Base-by-base conservation (phyloP, 2,329 filamentous ascomycete genomes). In the Cordyceps cicadae region DNA sequence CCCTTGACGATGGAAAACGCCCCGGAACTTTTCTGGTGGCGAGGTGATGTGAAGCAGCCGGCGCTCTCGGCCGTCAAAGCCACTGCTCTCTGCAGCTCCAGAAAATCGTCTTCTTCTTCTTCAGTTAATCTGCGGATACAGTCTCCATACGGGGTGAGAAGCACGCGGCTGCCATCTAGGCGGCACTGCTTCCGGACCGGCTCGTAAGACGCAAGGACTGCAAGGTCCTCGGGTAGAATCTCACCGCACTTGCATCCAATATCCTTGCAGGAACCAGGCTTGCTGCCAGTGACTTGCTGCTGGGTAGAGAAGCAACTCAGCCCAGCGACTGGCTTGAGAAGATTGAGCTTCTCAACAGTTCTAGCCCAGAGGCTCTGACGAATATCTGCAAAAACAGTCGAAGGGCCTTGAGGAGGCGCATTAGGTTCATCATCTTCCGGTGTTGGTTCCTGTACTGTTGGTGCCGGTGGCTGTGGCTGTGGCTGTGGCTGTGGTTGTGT, bases 131-230 rank as follows among this genome's bases (percentile, higher is more conserved):
- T 87, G 64, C 87, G 85, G n/a, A 93, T 78, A 69, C 88, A 89
- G 64, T 90, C 86, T 12, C 89, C 89, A 63, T 88, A 86, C 0
- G 89, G 87, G 0, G 89, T 92, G 57, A 92, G 83, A 65, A 92
- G 80, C 64, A 89, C 85, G 29, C 87, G 81, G 70, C 82, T 80
- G 60, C 84, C 85, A 63, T 88, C 85, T 2, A 85, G 76, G 54
- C 74, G 73, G 54, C 74, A 74, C 45, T 85, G 73, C 70, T 87
- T 87, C 62, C 80, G 81, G 9, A 88, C 82, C 12, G 83, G 76
- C 63, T 79, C 77, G 53, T 84, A 85, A 2, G 78, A 75, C n/a
- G 79, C 75, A 7, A 87, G 76, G 3, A 76, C 71, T 15, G 77
- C 74, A 34, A 85, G 79, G 63, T 88, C 85, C 51, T 84, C 71